Evolutionary conservation across 768 basidiomycete species (phyloP).

Genomic region (Serendipita sp.): DNA sequence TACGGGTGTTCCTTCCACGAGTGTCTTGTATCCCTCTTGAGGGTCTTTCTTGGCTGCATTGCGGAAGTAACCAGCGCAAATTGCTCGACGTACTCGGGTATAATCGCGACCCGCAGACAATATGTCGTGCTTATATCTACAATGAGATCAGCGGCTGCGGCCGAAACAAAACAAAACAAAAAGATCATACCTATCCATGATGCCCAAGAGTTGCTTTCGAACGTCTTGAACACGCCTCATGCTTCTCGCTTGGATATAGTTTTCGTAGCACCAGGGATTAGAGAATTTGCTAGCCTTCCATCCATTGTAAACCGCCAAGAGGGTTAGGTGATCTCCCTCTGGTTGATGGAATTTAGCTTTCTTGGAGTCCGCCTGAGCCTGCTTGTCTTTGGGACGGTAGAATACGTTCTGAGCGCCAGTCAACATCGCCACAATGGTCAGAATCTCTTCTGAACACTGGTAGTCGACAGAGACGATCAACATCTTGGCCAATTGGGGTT

Average conservation of each 20-base stretch:
- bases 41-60: conserved; percentile 98
- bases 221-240: conserved; percentile 98
- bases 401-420: conserved; percentile 84
- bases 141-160: conserved; percentile 1
- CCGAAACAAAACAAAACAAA: background rate
- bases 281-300: conserved; percentile 96
- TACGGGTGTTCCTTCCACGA: conserved; percentile 95
- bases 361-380: conserved; percentile 97
- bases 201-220: conserved; percentile 89
- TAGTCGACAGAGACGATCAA: conserved; percentile 93
- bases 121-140: conserved; percentile 92
- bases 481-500: conserved; percentile 93
- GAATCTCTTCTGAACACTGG: conserved; percentile 94
- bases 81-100: conserved; percentile 84
- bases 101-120: conserved; percentile 83
- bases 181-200: conserved; percentile 80
- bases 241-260: conserved; percentile 94
- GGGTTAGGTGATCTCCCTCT: conserved; percentile 88
- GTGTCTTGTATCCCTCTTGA: conserved; percentile 95
- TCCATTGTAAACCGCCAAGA: conserved; percentile 92
- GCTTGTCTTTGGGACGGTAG: conserved; percentile 99
- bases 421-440: conserved; percentile 95
- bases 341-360: conserved; percentile 99
- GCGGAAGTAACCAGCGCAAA: conserved; percentile 95
- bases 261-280: conserved; percentile 98